Base-by-base conservation (phyloP, 306 rosid genomes). In the Gynostemma pentaphyllum region DNA sequence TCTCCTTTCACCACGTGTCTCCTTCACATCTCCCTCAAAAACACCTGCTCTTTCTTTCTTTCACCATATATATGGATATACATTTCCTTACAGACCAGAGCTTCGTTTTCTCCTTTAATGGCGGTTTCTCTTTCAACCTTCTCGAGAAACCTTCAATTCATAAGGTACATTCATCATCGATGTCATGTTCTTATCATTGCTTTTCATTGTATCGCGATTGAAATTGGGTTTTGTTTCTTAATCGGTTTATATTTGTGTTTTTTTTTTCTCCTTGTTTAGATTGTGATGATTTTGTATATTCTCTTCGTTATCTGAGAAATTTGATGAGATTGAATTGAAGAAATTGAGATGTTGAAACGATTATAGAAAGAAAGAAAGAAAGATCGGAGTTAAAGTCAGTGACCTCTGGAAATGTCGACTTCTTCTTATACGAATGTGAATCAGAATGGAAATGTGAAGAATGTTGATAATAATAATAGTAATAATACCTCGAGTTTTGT, bases 381-480 rank as follows among this genome's bases (percentile, higher is more conserved):
- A 83, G 95, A 75, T n/a, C n/a, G n/a, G 68, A 53, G 62, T 72
- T 70, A 62, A 70, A 60, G n/a, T n/a, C 75, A 68, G 64, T 46
- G 41, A 39, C 67, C 70, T 62, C 10, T 48, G 46, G 68, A 63
- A 69, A 78, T 71, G 71, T 77, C 81, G 64, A 34, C 47, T 61
- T 4, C 29, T 62, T 72, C 68, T 13, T n/a, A n/a, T n/a, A 53
- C 28, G 59, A 88, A 78, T 21, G 15, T 21, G 32, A 39, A 74
- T 59, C 84, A 76, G 50, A 85, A 70, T 52, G 94, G 85, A 62
- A 71, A 47, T 74, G 23, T 32, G n/a, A 82, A 6, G 67, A n/a
- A n/a, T n/a, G n/a, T n/a, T n/a, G n/a, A n/a, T n/a, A n/a, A n/a
- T n/a, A n/a, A n/a, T n/a, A n/a, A n/a, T n/a, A 55, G 14, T 29